Evolutionary conservation across 2,329 filamentous ascomycete genomes (phyloP).

Genomic region (Thermoascus crustaceus): DNA sequence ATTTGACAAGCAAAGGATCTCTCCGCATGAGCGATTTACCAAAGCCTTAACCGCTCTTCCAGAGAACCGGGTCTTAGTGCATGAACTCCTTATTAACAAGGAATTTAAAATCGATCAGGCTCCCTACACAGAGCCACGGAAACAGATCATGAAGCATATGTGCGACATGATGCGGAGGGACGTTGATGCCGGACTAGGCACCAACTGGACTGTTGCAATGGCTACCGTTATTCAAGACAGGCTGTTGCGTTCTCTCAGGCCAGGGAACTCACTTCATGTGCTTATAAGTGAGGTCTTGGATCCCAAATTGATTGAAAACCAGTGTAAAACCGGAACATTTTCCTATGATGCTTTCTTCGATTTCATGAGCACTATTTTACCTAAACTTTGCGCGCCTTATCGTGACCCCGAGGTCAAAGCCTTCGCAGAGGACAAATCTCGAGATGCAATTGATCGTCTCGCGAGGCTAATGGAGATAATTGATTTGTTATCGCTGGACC

Average conservation of each 20-base stretch:
- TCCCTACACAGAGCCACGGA: slow-evolving; percentile 43
- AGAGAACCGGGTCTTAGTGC: slow-evolving; percentile 53
- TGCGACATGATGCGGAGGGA: slow-evolving; percentile 52
- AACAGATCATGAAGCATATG: slow-evolving; percentile 50
- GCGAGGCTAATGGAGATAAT: slow-evolving; percentile 56
- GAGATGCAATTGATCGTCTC: slow-evolving; percentile 55
- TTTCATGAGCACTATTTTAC: slow-evolving; percentile 55
- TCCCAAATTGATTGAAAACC: slow-evolving; percentile 48
- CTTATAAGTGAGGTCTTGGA: slow-evolving; percentile 55
- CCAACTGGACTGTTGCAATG: slow-evolving; percentile 56
- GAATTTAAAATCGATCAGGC: slow-evolving; percentile 52
- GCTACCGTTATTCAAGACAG: slow-evolving; percentile 57
- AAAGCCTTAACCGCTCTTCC: slow-evolving; percentile 54
- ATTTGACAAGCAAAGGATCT: slow-evolving; percentile 26
- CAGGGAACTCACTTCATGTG: slow-evolving; percentile 53
- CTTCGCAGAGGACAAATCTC: slow-evolving; percentile 43
- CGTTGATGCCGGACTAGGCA: slow-evolving; percentile 47
- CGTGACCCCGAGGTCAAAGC: slow-evolving; percentile 52
- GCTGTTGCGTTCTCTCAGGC: slow-evolving; percentile 50
- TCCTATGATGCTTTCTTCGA: slow-evolving; percentile 57
- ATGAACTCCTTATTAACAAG: slow-evolving; percentile 57
- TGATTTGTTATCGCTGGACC: slow-evolving; percentile 54
- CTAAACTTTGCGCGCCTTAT: slow-evolving; percentile 58
- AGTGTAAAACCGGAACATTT: slow-evolving; percentile 53
- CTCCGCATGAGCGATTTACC: slow-evolving; percentile 35